Base-by-base conservation (phyloP, 495 filamentous ascomycete species). In the Astrocystis sublimbata region DNA sequence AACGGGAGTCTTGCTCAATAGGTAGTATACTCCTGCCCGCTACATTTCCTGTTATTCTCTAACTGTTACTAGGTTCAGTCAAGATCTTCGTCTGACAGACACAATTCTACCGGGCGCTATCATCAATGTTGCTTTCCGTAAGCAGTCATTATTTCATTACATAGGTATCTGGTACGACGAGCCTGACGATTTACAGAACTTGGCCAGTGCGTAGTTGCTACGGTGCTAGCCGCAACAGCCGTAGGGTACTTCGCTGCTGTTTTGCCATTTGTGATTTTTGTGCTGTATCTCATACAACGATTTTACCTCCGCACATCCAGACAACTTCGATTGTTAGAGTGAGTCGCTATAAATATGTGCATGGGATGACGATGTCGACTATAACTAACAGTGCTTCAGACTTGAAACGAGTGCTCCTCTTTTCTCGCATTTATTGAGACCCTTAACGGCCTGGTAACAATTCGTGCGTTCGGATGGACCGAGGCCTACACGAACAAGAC, bases 391-490 rank as follows among this genome's bases (percentile, higher is more conserved):
- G 7, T 17, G 12, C 33, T 28, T 42, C 31, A 42, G 53, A 58
- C 50, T 55, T 28, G 49, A 42, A 7, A 55, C 53, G 7, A 56
- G 53, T 26, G 53, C 41, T 36, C 50, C 51, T 17, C 26, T 58
- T 35, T 41, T 61, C 77, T 81, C 0, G 75, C 83, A 58, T 36
- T 86, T 54, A 75, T 78, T 40, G 83, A 86, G 49, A 73, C 73
- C 15, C 65, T 82, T 12, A 68, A 70, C 28, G 81, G 81, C 2
- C 66, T 83, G 3, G 73, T 70, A 1, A 85, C 83, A 3, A 70
- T 88, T 0, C 76, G 85, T 12, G 83, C 84, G 6, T 85, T 85
- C 64, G 82, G 83, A 24, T 88, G 85, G 85, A 71, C 79, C 54
- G 67, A 66, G 15, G 67, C 66, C 17, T 69, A 81, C 50, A 68